Percentiles rank a stretch among this genome's conserved stretches.
Conservation (phyloP, 768 basidiomycete genomes). For the Fomitopsis pulvina region DNA sequence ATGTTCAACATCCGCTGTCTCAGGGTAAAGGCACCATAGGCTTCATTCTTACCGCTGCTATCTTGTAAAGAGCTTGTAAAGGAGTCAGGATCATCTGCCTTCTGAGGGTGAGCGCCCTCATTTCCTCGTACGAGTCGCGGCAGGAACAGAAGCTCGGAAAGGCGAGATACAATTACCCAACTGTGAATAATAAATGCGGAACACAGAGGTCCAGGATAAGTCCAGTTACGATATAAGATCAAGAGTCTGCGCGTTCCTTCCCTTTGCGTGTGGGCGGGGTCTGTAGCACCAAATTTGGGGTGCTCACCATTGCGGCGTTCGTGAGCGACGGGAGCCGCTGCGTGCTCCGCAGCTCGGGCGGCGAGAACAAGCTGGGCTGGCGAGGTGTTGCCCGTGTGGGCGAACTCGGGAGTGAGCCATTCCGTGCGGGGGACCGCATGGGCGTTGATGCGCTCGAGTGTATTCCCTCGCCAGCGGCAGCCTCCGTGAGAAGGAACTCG, state of each 20-base stretch:
- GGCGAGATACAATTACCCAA: not conserved
- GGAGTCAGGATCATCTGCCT: no score
- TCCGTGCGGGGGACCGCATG: slow-evolving; percentile 24
- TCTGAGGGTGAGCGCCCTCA: no score
- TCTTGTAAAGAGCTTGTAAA: no score
- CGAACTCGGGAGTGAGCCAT: slow-evolving; percentile 31
- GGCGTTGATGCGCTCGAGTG: slow-evolving; percentile 12
- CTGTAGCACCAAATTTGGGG: slow-evolving; percentile 30
- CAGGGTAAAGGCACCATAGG: no score
- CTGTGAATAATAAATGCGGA: not conserved
- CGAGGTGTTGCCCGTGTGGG: slow-evolving; percentile 17
- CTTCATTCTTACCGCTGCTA: no score
- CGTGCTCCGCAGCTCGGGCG: slow-evolving; percentile 23
- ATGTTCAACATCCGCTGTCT: no score
- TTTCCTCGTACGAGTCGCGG: no score
- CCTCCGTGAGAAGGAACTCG: slow-evolving; percentile 94
- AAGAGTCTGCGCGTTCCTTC: slow-evolving; percentile 33
- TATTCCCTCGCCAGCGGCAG: slow-evolving; percentile 41
- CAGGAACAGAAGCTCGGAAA: not conserved
- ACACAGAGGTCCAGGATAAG: not conserved
- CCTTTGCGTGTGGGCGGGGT: slow-evolving; percentile 39
- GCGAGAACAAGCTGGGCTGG: slow-evolving; percentile 17
- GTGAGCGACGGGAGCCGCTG: slow-evolving; percentile 35
- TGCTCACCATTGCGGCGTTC: slow-evolving; percentile 30
- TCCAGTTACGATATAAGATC: not conserved